These are phyloP conservation scores for Salvia hispanica DNA, from an alignment of 257 asterid species.

Conservation along the genomic window DNA sequence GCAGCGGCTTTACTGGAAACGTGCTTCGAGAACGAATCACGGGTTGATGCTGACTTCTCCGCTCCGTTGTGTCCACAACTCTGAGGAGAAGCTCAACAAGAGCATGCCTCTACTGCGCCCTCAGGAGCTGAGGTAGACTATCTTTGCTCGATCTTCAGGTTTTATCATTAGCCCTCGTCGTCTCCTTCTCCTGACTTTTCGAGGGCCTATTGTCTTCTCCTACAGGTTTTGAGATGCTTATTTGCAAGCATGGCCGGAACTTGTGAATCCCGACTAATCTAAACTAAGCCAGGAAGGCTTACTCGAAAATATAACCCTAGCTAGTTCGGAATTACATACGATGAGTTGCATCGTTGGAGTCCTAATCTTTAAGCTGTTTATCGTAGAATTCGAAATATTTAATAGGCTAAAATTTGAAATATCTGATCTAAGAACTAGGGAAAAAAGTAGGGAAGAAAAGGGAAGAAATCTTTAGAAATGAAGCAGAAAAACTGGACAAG, in stretches of 20 bases:
- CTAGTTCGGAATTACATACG: conserved; percentile 10
- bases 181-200: conserved; percentile 42
- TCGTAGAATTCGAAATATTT: not conserved
- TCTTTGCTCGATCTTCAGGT: conserved; percentile 31
- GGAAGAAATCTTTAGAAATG: not conserved
- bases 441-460: not conserved
- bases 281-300: conserved; percentile 24
- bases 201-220: conserved; percentile 53
- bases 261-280: conserved; percentile 49
- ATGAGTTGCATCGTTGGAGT: conserved; percentile 1
- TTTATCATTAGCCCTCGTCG: conserved; percentile 20
- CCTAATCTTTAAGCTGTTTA: conserved; percentile 8
- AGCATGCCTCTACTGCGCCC: conserved; percentile 79
- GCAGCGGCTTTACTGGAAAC: conserved; percentile 98
- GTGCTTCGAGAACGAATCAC: conserved; percentile 72
- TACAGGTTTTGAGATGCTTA: conserved; percentile 61
- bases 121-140: conserved; percentile 73
- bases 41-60: conserved; percentile 95
- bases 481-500: not conserved
- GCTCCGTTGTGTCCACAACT: conserved; percentile 59
- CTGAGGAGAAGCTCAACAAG: conserved; percentile 50
- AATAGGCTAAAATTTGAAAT: not conserved
- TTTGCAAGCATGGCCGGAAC: conserved; percentile 52
- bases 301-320: conserved; percentile 13
- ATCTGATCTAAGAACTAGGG: not conserved